These are phyloP conservation scores for Colletotrichum sp. DNA, from an alignment of 2,329 filamentous ascomycete species.

Conservation along the genomic window DNA sequence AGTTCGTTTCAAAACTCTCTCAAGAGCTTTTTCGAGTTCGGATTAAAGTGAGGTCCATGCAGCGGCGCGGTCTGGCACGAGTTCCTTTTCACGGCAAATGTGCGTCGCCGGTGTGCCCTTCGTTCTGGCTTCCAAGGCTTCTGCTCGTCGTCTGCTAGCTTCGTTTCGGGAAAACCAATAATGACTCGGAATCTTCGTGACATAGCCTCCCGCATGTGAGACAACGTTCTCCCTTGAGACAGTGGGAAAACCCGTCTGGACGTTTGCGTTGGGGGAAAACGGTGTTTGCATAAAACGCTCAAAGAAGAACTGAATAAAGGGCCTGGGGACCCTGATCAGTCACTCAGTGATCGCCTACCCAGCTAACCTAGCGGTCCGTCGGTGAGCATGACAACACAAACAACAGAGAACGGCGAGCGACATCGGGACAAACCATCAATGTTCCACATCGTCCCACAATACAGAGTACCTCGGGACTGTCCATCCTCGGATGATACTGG, in stretches of 20 bases:
- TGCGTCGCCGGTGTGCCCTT: background rate
- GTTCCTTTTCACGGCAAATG: background rate
- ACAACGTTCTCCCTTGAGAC: background rate
- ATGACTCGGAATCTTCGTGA: background rate
- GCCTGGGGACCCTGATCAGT: background rate
- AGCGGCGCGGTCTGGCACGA: background rate
- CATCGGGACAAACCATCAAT: background rate
- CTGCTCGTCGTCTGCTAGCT: background rate
- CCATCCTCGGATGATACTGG: background rate
- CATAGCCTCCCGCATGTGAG: background rate
- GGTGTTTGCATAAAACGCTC: background rate
- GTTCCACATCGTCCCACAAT: background rate
- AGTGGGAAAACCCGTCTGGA: background rate
- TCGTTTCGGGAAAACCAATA: background rate
- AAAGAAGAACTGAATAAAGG: background rate
- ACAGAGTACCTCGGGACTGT: background rate
- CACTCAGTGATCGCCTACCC: background rate
- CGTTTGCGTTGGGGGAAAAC: background rate
- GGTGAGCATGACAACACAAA: background rate
- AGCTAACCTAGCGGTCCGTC: background rate
- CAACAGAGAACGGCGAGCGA: background rate
- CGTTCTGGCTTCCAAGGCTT: background rate
- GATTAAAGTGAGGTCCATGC: slow-evolving; percentile 4
- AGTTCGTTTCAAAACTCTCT: slow-evolving; percentile 1
- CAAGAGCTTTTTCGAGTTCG: background rate